Conservation (phyloP, 768 basidiomycete genomes). For the Tricholoma sp. region DNA sequence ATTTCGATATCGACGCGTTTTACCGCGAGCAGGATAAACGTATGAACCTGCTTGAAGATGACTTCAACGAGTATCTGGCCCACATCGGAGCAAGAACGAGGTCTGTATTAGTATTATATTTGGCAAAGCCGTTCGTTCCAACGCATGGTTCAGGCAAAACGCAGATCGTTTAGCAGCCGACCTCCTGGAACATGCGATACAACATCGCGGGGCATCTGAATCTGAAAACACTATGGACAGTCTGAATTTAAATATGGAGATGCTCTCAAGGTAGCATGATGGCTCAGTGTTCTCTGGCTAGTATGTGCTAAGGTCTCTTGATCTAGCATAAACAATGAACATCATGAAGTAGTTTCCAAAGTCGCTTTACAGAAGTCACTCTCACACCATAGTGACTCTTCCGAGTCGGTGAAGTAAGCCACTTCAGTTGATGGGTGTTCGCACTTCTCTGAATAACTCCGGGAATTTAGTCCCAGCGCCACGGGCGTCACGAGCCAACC, state of each 20-base stretch:
- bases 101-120: conserved; percentile 8
- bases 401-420: background rate
- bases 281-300: background rate
- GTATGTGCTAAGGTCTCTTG: background rate
- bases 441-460: background rate
- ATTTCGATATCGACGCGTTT: conserved; percentile 31
- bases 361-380: background rate
- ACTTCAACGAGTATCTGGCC: conserved; percentile 41
- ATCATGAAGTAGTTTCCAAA: background rate
- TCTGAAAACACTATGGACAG: background rate
- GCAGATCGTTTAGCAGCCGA: background rate
- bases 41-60: conserved; percentile 51
- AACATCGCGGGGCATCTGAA: too few species aligned
- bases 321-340: background rate
- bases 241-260: background rate
- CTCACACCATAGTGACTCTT: background rate
- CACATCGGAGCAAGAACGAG: conserved; percentile 22
- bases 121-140: background rate
- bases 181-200: background rate
- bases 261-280: background rate
- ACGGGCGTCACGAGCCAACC: background rate
- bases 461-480: background rate
- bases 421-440: background rate
- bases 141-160: background rate
- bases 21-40: conserved; percentile 50